A percentile compares a stretch with the other conserved stretches of the same genome.
Conservation (phyloP, 1,284 basidiomycete genomes). For the Psilocybe mexicana region DNA sequence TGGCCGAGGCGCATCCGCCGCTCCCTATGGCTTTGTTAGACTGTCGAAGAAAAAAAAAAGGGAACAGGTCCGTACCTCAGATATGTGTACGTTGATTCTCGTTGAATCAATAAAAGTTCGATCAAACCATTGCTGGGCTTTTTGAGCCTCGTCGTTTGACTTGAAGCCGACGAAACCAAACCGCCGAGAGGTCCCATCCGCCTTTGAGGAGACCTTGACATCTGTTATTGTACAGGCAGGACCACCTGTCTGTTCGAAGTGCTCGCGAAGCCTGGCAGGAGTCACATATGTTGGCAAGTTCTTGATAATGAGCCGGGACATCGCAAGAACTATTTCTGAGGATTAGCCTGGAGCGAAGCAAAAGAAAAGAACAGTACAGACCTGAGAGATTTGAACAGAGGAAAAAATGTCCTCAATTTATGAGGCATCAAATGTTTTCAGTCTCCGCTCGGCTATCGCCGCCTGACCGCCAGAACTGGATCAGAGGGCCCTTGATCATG, state of each 20-base stretch:
- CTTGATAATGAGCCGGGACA: constrained; percentile 92
- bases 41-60: neutral
- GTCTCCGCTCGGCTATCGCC: constrained; percentile 11
- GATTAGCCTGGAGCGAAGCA: neutral
- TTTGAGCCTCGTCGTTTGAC: constrained; percentile 72
- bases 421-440: neutral
- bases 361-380: constrained; percentile 5
- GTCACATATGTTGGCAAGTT: constrained; percentile 82
- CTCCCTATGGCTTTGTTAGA: constrained; percentile 44
- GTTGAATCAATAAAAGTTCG: constrained; percentile 79
- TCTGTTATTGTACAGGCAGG: constrained; percentile 85
- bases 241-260: constrained; percentile 64
- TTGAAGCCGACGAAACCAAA: constrained; percentile 96
- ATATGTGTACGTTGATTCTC: constrained; percentile 74
- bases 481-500: neutral
- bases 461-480: neutral
- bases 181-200: constrained; percentile 77
- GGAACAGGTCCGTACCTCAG: constrained; percentile 59
- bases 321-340: constrained; percentile 69
- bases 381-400: constrained; percentile 5
- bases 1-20: constrained; percentile 66
- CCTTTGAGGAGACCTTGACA: constrained; percentile 78
- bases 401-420: constrained; percentile 9
- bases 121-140: constrained; percentile 85
- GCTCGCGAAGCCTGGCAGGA: constrained; percentile 64